Evolutionary conservation across 495 filamentous ascomycete species (phyloP).

Genomic region (Hypoxylon trugodes): DNA sequence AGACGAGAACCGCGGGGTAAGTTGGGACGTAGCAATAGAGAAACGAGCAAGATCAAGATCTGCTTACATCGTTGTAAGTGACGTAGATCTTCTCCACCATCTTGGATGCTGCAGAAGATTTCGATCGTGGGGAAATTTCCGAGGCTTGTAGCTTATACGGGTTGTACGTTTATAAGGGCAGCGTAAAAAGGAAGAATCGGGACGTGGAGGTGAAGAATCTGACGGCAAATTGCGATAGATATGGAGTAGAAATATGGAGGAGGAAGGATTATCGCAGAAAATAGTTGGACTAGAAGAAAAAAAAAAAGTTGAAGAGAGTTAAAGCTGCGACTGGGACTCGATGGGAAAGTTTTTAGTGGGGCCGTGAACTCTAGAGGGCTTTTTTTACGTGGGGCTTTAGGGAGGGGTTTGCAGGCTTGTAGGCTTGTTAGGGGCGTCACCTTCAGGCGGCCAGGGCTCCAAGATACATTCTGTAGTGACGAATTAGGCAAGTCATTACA

Average conservation of each 20-base stretch:
- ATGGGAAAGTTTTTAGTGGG: constrained; percentile 34
- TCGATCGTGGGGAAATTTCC: constrained; percentile 10
- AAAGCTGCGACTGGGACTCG: constrained; percentile 21
- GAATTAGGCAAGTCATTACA: constrained; percentile 28
- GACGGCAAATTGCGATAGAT: neutral
- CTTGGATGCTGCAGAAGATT: constrained; percentile 35
- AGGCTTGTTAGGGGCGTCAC: neutral
- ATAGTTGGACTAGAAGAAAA: constrained; percentile 15
- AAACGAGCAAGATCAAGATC: constrained; percentile 22
- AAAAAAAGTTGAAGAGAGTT: constrained; percentile 35
- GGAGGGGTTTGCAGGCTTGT: constrained; percentile 16
- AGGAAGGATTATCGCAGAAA: neutral
- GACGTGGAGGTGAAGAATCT: neutral
- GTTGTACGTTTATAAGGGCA: neutral
- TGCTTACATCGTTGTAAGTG: constrained; percentile 90
- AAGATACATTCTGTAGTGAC: constrained; percentile 8
- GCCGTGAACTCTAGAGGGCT: constrained; percentile 1
- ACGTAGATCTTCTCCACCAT: constrained; percentile 94
- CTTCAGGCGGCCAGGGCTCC: too few relatives aligned
- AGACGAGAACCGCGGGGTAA: constrained; percentile 14
- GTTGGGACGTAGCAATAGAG: constrained; percentile 10
- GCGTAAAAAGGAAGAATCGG: neutral
- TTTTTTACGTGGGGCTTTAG: constrained; percentile 30
- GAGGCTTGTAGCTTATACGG: neutral
- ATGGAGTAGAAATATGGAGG: constrained; percentile 11